Base-by-base conservation (phyloP, 2,329 filamentous ascomycete genomes). In the Escovopsis weberi region DNA sequence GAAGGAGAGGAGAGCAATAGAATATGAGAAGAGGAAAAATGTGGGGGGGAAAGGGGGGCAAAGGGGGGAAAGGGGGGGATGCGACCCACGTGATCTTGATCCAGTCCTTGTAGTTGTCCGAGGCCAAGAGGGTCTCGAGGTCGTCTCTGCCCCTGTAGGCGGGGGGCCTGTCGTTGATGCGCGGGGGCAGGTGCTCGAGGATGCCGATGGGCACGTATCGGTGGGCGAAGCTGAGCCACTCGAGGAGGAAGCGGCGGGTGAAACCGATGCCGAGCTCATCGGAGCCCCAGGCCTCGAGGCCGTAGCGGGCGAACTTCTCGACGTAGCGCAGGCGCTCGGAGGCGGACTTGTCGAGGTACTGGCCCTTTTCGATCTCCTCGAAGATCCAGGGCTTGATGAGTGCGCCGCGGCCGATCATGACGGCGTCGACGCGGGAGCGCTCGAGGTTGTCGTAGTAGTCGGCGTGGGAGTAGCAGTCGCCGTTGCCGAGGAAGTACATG, bases 341-440 rank as follows among this genome's bases (percentile, higher is more conserved):
- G 2, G 89, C 82, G 3, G 85, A 86, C 63, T 98, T 98, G 68
- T 98, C 91, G 34, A 98, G 75, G 58, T 96, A 95, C 62, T 96
- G 91, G 5, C 84, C 83, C 48, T 79, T 75, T 51, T 85, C 77
- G 43, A 98, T 96, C 63, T 98, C 91, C 62, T 98, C 91, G 57
- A 96, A 98, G 48, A 98, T 70, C 91, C 91, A 98, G 1, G 91
- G 91, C 66, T 98, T 98, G 65, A 96, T 85, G 45, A 98, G 74
- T 9, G 91, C 91, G 44, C 91, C 91, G 47, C 91, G 84, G n/a
- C 81, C 91, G 47, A 96, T 78, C 91, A 98, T 96, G 57, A 94
- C 84, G n/a, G 79, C 79, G 65, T 96, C 89, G 38, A 96, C 87
- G 38, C 77, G 75, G 33, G 85, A 74, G 45, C 89, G 74, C 39